Evolutionary conservation across 257 asterid genomes (phyloP).

Genomic region (Scutellaria minor): DNA sequence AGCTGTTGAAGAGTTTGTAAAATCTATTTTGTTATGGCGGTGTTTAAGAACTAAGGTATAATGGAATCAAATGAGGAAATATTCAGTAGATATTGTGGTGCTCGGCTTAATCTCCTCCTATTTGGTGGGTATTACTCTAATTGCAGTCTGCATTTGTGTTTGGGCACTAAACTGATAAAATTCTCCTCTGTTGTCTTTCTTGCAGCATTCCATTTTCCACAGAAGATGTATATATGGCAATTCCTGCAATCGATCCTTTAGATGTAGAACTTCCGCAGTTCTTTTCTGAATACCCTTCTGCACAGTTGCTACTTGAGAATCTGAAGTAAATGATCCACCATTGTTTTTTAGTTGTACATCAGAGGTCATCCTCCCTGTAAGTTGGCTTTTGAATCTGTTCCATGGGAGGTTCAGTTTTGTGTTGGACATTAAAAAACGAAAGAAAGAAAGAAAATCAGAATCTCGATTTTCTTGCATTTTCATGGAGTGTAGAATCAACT

Average conservation of each 20-base stretch:
- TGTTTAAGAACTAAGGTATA: not conserved
- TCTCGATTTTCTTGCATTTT: slow-evolving; percentile 20
- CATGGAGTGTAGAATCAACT: slow-evolving; percentile 1
- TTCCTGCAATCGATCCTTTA: slow-evolving; percentile 82
- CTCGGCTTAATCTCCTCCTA: not conserved
- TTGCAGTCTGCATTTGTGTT: not conserved
- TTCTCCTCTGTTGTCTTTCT: not conserved
- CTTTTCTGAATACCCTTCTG: slow-evolving; percentile 75
- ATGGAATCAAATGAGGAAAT: not conserved
- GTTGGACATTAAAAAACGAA: not conserved
- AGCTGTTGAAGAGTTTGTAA: slow-evolving; percentile 1
- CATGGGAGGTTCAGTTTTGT: not conserved
- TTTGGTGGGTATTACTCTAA: not conserved
- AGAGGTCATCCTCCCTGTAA: not conserved
- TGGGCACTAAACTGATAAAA: not conserved
- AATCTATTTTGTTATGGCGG: too few species aligned
- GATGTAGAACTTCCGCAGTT: slow-evolving; percentile 73
- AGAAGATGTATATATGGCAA: slow-evolving; percentile 97
- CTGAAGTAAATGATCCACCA: slow-evolving; percentile 41
- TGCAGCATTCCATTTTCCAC: slow-evolving; percentile 97
- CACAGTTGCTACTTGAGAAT: slow-evolving; percentile 59
- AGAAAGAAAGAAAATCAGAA: not conserved
- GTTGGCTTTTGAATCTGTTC: not conserved
- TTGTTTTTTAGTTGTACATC: slow-evolving; percentile 13
- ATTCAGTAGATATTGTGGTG: not conserved